Evolutionary conservation across 192 early-diverging fungal genomes (phyloP).

Genomic region (Coemansia sp.): DNA sequence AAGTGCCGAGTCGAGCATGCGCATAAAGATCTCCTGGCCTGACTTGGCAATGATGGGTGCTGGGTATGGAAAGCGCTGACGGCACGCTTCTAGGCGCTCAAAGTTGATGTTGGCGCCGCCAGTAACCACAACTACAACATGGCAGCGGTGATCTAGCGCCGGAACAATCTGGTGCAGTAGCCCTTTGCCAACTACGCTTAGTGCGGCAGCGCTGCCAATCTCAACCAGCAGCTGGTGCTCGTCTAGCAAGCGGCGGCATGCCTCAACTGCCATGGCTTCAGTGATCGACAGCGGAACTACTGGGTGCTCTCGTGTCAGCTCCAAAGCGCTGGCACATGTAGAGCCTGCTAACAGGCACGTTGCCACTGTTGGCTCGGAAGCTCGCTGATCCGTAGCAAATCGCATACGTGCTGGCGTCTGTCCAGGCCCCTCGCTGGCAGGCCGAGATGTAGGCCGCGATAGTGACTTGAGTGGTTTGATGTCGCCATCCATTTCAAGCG

Average conservation of each 20-base stretch:
- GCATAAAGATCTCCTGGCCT: slow-evolving; percentile 63
- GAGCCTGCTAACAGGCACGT: slow-evolving; percentile 55
- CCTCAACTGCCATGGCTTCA: slow-evolving; percentile 56
- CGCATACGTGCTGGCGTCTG: background rate
- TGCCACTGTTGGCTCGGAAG: slow-evolving; percentile 35
- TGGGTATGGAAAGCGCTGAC: slow-evolving; percentile 57
- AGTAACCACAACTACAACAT: slow-evolving; percentile 67
- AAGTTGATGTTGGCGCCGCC: slow-evolving; percentile 68
- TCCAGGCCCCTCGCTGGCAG: background rate
- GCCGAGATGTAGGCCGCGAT: background rate
- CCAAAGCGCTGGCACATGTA: slow-evolving; percentile 17
- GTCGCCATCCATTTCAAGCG: slow-evolving; percentile 54
- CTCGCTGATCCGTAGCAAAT: background rate
- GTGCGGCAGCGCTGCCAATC: slow-evolving; percentile 60
- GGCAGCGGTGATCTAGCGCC: slow-evolving; percentile 50
- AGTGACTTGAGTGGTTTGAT: too few species aligned
- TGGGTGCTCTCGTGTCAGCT: slow-evolving; percentile 23
- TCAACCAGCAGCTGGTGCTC: slow-evolving; percentile 56
- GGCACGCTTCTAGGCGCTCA: slow-evolving; percentile 57
- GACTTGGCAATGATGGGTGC: slow-evolving; percentile 68
- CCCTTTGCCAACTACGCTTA: slow-evolving; percentile 61
- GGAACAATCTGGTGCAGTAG: slow-evolving; percentile 64
- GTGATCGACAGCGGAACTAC: slow-evolving; percentile 24
- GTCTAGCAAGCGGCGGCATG: slow-evolving; percentile 38
- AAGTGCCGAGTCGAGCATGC: slow-evolving; percentile 35